Evolutionary conservation across 2,329 filamentous ascomycete genomes (phyloP), one percentile per base, ranked within the genome.

Genomic region (Cladosporium austrohemisphaericum): DNA sequence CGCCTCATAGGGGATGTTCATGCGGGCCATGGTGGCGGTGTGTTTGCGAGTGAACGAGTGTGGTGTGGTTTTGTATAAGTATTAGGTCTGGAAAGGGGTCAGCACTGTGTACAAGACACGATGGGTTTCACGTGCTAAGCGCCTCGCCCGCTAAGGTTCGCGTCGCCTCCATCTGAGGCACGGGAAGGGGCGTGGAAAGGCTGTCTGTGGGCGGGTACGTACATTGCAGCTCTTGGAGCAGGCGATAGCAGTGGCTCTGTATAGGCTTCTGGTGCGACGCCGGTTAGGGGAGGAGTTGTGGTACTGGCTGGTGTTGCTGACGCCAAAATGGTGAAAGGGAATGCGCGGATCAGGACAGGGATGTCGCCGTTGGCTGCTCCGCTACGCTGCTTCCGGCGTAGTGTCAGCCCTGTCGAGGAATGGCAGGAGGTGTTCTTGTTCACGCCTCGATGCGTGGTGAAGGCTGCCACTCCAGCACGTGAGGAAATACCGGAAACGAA

Each of bases 1-100:
- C 65, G 85, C 83, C 70, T 95, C 91, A 64, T 97, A 78, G 50
- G 93, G 93, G 60, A 98, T 93, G 77, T 88, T 88, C 66, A 97
- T 88, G 69, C 88, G 83, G 60, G 63, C 59, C 61, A 65, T 65
- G 54, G 32, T 59, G 41, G 55, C 44, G 49, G 31, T 26, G 19
- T n/a, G 20, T 10, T 13, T 18, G 41, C 14, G 19, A 19, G 41
- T 5, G 41, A 38, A 29, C 25, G 33, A 38, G 44, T 33, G 44
- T 31, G 44, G 20, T 35, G 44, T 33, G 46, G 8, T 13, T n/a
- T 16, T 49, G 20, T 49, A 26, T 41, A 41, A 28, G 1, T 2
- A n/a, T 26, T n/a, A 11, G 14, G 14, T 19, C 32, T 25, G 36
- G 23, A 38, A 22, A 38, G 44, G 44, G 44, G 32, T 38, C 16